Evolutionary conservation across 768 basidiomycete species (phyloP).

Genomic region (Filobasidium floriforme): DNA sequence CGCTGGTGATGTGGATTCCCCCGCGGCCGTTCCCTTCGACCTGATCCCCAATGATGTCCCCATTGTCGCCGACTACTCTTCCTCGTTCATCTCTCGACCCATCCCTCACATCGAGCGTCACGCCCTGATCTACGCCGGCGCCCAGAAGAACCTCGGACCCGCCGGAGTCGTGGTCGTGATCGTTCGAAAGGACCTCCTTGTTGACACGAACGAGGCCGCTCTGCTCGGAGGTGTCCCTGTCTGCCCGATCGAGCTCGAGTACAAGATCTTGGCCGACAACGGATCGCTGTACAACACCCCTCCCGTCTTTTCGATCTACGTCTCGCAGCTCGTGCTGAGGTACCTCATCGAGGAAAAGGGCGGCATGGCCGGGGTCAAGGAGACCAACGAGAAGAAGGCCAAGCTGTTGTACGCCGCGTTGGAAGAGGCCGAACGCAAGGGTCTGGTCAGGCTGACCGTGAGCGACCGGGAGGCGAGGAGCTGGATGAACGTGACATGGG

Average conservation of each 20-base stretch:
- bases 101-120: slow-evolving; percentile 82
- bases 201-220: slow-evolving; percentile 74
- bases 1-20: slow-evolving; percentile 52
- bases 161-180: slow-evolving; percentile 88
- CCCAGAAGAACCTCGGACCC: slow-evolving; percentile 95
- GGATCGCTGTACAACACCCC: slow-evolving; percentile 87
- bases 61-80: slow-evolving; percentile 89
- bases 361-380: slow-evolving; percentile 60
- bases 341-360: slow-evolving; percentile 56
- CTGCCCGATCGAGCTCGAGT: slow-evolving; percentile 71
- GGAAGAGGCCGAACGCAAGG: slow-evolving; percentile 61
- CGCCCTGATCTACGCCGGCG: slow-evolving; percentile 91
- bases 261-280: slow-evolving; percentile 70
- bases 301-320: slow-evolving; percentile 81
- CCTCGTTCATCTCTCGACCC: slow-evolving; percentile 90
- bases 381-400: slow-evolving; percentile 63
- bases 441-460: slow-evolving; percentile 66
- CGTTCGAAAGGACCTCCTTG: slow-evolving; percentile 87
- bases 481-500: slow-evolving; percentile 93
- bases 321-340: slow-evolving; percentile 74
- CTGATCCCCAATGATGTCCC: slow-evolving; percentile 58
- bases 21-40: slow-evolving; percentile 74
- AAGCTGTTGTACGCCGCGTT: slow-evolving; percentile 67
- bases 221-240: slow-evolving; percentile 59
- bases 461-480: slow-evolving; percentile 63